These are phyloP conservation scores for Fusarium xyrophilum DNA, from an alignment of 2,329 filamentous ascomycete genomes.

Conservation along the genomic window DNA sequence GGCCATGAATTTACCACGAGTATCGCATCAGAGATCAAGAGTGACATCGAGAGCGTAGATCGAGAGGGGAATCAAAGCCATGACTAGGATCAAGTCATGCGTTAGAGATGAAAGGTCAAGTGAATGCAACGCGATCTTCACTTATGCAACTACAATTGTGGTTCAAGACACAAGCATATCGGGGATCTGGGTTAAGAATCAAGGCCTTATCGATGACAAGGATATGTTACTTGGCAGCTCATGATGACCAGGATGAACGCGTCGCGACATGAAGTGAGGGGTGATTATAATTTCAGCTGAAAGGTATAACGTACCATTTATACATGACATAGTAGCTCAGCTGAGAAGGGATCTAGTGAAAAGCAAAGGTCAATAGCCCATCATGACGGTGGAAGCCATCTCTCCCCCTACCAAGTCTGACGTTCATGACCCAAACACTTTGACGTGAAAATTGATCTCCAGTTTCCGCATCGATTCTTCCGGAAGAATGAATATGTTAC, in stretches of 20 bases:
- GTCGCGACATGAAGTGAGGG: conserved; percentile 11
- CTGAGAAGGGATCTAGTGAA: neutral
- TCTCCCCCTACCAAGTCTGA: neutral
- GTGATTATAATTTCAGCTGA: conserved; percentile 18
- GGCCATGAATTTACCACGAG: neutral
- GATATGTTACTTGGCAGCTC: conserved; percentile 2
- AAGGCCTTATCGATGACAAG: conserved; percentile 10
- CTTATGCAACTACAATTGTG: neutral
- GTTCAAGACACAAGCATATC: conserved; percentile 11
- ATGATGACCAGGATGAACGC: conserved; percentile 18
- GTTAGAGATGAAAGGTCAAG: conserved; percentile 24
- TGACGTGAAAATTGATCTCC: neutral
- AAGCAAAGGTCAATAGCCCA: conserved; percentile 8
- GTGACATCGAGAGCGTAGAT: neutral
- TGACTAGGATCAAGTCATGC: conserved; percentile 10
- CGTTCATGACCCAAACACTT: neutral
- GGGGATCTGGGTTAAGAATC: neutral
- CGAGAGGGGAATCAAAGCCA: conserved; percentile 5
- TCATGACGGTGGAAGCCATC: neutral
- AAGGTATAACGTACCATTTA: conserved; percentile 2
- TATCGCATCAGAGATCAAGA: neutral
- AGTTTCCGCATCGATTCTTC: neutral
- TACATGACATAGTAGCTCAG: conserved; percentile 15
- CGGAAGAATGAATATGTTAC: conserved; percentile 11
- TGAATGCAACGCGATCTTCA: conserved; percentile 27